Evolutionary conservation across 306 rosid species (phyloP).

Genomic region (Fragaria iinumae): DNA sequence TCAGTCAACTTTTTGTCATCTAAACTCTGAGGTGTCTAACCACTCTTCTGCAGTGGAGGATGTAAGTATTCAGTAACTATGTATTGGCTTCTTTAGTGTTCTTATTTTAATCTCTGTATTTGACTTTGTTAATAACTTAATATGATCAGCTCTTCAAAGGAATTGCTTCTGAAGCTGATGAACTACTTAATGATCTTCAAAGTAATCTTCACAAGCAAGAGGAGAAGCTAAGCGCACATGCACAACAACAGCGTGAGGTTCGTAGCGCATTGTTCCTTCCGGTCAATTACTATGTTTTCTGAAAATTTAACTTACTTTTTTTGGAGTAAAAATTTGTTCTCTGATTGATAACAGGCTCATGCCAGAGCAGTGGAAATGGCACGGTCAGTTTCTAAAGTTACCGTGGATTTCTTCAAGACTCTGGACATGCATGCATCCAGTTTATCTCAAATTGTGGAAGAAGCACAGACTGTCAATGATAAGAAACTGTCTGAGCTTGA

Average conservation of each 20-base stretch:
- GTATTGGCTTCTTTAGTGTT: conserved; percentile 1
- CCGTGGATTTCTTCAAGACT: conserved; percentile 79
- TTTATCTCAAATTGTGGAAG: conserved; percentile 78
- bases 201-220: conserved; percentile 87
- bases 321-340: conserved; percentile 1
- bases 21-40: conserved; percentile 86
- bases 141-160: conserved; percentile 84
- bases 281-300: neutral
- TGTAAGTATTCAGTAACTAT: conserved; percentile 45
- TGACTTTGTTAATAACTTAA: conserved; percentile 30
- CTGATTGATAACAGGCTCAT: conserved; percentile 66
- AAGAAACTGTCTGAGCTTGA: conserved; percentile 78
- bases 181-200: conserved; percentile 79
- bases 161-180: conserved; percentile 91
- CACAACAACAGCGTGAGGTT: conserved; percentile 90
- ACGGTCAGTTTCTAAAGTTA: conserved; percentile 80
- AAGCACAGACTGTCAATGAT: conserved; percentile 76
- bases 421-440: conserved; percentile 79
- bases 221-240: conserved; percentile 74
- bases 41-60: conserved; percentile 88
- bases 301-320: conserved; percentile 3
- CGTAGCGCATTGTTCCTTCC: conserved; percentile 20
- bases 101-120: conserved; percentile 14
- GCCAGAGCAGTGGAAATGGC: conserved; percentile 87
- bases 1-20: conserved; percentile 68